Conservation (phyloP, 345 rosid genomes). For the Eucalyptus polybractea region DNA sequence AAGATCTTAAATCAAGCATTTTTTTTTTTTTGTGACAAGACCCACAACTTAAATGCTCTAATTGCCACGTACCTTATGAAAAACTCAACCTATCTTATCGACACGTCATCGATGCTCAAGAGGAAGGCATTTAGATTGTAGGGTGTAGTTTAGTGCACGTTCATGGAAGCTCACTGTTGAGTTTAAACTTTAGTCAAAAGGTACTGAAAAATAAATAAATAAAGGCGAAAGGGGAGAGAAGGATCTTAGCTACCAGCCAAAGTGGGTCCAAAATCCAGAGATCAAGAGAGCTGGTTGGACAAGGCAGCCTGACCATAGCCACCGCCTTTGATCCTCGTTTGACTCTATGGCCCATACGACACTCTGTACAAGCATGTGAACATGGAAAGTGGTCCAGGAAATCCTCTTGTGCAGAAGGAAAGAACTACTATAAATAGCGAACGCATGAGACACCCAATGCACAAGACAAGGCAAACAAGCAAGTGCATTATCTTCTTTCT, state of each 20-base stretch:
- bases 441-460: neutral
- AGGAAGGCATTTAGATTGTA: neutral
- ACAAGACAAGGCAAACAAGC: neutral
- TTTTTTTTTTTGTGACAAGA: neutral
- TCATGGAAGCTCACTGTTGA: neutral
- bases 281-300: neutral
- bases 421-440: neutral
- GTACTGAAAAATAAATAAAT: neutral
- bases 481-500: neutral
- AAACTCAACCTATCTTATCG: neutral
- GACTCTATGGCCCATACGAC: neutral
- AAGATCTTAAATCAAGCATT: neutral
- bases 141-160: neutral
- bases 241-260: neutral
- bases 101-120: neutral
- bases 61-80: neutral
- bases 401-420: neutral
- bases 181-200: neutral
- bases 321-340: neutral
- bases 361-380: neutral
- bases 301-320: neutral
- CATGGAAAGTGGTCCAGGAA: neutral
- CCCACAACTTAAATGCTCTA: neutral
- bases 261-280: neutral
- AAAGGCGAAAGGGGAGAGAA: neutral